A percentile compares a stretch with the other conserved stretches of the same genome.
phyloP scores from a whole-genome alignment of 2,329 filamentous ascomycete species.

The Neoarthrinium moseri region DNA sequence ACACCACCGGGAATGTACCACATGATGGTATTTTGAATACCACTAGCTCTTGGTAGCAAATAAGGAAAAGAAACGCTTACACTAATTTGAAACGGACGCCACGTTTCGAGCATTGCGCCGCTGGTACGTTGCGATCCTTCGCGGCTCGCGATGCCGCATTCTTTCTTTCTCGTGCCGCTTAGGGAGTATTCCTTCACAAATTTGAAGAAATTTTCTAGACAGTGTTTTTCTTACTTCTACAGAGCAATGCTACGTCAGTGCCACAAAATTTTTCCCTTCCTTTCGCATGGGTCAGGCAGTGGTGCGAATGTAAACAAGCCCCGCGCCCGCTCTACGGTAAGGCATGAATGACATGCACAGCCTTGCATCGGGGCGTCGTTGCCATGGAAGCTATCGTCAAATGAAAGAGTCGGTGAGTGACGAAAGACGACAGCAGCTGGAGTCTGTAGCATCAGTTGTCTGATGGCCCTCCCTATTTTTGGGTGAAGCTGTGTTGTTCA shows the following conservation, averaged over 20 bases:
- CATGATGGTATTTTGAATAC: not conserved
- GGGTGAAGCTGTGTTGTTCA: slow-evolving; percentile 7
- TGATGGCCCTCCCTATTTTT: slow-evolving; percentile 9
- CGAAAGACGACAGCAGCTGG: not conserved
- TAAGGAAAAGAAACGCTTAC: not conserved
- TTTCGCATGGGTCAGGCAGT: not conserved
- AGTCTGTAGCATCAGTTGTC: slow-evolving; percentile 1
- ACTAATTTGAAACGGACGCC: too few species aligned
- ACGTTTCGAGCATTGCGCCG: not conserved
- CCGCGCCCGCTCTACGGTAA: not conserved
- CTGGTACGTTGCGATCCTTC: not conserved
- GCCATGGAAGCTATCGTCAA: slow-evolving; percentile 6
- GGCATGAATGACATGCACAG: slow-evolving; percentile 7
- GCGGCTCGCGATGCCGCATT: not conserved
- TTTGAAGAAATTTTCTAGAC: not conserved
- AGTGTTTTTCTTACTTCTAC: too few species aligned
- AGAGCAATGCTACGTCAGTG: slow-evolving; percentile 6
- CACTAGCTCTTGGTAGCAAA: not conserved
- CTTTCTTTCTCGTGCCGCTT: not conserved
- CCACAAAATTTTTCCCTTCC: not conserved
- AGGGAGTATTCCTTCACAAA: not conserved
- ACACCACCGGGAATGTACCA: not conserved
- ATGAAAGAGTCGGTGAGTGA: slow-evolving; percentile 14
- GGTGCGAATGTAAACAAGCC: not conserved
- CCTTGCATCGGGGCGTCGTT: slow-evolving; percentile 4